A percentile compares a stretch with the other conserved stretches of the same genome.
Conservation (phyloP, 23 red algal species). For the Cyanidioschyzon merolae region DNA sequence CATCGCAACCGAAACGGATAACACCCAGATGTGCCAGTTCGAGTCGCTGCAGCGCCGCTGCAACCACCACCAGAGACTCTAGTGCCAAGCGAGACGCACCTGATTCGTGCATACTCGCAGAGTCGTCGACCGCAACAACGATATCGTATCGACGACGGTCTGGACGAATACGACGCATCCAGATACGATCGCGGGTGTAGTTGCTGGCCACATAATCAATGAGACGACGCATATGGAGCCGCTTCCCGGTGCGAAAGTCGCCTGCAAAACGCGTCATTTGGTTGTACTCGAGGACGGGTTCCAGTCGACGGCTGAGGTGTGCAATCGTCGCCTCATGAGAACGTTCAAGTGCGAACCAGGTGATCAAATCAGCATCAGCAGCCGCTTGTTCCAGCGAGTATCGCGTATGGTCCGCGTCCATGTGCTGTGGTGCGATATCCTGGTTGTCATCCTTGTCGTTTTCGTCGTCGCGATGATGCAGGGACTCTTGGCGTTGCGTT, state of each 20-base stretch:
- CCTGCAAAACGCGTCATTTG: constrained; percentile 48
- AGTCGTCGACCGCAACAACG: constrained; percentile 86
- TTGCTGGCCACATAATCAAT: constrained; percentile 89
- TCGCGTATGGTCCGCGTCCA: too few relatives aligned
- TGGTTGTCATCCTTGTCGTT: too few relatives aligned
- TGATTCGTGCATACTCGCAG: constrained; percentile 77
- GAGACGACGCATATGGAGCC: constrained; percentile 76
- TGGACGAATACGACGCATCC: constrained; percentile 73
- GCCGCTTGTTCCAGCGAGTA: neutral
- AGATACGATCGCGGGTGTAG: constrained; percentile 79
- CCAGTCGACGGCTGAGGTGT: constrained; percentile 38
- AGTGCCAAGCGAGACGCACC: constrained; percentile 52
- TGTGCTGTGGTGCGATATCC: too few relatives aligned
- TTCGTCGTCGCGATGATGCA: too few relatives aligned
- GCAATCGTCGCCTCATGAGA: neutral
- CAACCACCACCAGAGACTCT: constrained; percentile 61
- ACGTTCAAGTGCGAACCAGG: neutral
- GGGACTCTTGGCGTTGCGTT: too few relatives aligned
- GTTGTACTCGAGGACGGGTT: constrained; percentile 61
- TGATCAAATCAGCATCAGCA: too few relatives aligned
- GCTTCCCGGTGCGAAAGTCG: constrained; percentile 82
- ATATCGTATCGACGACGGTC: constrained; percentile 84
- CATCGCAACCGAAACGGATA: constrained; percentile 52
- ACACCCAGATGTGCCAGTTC: constrained; percentile 79
- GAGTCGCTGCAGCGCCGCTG: constrained; percentile 47